These are phyloP conservation scores for Fusarium kyushuense DNA, from an alignment of 2,329 filamentous ascomycete genomes.

Conservation along the genomic window DNA sequence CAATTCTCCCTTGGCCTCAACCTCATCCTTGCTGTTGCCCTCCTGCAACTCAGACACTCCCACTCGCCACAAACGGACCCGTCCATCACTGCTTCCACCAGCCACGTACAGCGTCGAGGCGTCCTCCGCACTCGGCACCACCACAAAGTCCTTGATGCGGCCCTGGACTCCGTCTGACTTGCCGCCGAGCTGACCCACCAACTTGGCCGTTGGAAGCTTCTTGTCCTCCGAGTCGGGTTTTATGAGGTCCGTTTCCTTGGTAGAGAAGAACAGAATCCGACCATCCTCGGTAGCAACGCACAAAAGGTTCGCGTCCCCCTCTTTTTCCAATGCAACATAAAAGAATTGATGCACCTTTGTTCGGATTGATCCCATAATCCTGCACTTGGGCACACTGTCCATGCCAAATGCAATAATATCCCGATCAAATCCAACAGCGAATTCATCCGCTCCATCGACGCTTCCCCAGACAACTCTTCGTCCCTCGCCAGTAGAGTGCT, in stretches of 20 bases:
- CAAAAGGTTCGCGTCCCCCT: constrained; percentile 63
- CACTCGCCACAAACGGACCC: constrained; percentile 81
- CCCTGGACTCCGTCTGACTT: constrained; percentile 72
- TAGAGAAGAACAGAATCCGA: constrained; percentile 84
- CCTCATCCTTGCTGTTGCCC: constrained; percentile 49
- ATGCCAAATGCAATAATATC: constrained; percentile 88
- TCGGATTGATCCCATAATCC: constrained; percentile 72
- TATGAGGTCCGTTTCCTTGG: constrained; percentile 63
- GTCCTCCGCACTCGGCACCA: constrained; percentile 63
- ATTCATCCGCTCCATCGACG: constrained; percentile 79
- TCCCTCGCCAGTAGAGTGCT: constrained; percentile 84
- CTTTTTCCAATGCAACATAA: constrained; percentile 71
- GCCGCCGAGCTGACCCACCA: constrained; percentile 84
- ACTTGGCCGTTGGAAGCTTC: constrained; percentile 69
- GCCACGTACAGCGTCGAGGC: constrained; percentile 67
- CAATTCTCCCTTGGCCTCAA: constrained; percentile 55
- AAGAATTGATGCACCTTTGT: constrained; percentile 87
- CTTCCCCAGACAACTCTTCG: constrained; percentile 83
- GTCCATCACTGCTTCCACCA: constrained; percentile 86
- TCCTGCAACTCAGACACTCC: constrained; percentile 56
- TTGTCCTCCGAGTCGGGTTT: constrained; percentile 47
- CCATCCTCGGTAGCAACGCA: constrained; percentile 92
- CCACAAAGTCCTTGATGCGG: constrained; percentile 89
- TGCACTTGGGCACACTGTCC: constrained; percentile 84
- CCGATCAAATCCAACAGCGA: constrained; percentile 88